Evolutionary conservation across 306 rosid genomes (phyloP).

Genomic region (Leucaena leucocephala): DNA sequence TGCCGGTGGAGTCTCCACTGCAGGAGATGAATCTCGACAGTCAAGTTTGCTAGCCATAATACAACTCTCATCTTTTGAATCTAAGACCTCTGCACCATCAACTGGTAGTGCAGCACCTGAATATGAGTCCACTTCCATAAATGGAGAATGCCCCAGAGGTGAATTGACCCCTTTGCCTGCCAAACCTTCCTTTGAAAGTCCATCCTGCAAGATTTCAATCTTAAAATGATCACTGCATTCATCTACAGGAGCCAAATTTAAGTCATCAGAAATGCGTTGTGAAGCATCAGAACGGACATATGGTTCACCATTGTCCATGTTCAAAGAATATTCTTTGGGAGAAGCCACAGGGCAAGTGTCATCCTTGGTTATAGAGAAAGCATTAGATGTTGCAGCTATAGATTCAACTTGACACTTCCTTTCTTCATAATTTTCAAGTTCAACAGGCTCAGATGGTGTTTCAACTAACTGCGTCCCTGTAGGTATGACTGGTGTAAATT

Average conservation of each 20-base stretch:
- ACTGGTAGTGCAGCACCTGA: constrained; percentile 35
- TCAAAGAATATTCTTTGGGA: constrained; percentile 43
- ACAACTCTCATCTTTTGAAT: constrained; percentile 41
- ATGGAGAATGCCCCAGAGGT: constrained; percentile 41
- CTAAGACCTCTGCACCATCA: constrained; percentile 36
- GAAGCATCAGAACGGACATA: constrained; percentile 44
- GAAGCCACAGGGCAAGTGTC: constrained; percentile 40
- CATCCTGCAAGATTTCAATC: constrained; percentile 40
- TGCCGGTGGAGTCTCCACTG: constrained; percentile 34
- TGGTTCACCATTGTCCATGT: constrained; percentile 43
- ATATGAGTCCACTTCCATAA: constrained; percentile 41
- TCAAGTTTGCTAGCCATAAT: constrained; percentile 35
- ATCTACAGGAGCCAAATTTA: constrained; percentile 44
- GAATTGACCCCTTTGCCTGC: constrained; percentile 41
- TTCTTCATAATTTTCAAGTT: constrained; percentile 39
- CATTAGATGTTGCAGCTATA: constrained; percentile 36
- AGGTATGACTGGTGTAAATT: constrained; percentile 35
- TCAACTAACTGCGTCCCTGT: constrained; percentile 46
- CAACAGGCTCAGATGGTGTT: constrained; percentile 42
- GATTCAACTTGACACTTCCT: constrained; percentile 42
- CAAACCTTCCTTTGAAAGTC: constrained; percentile 38
- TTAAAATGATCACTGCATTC: constrained; percentile 35
- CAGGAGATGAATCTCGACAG: constrained; percentile 41
- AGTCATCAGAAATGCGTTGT: constrained; percentile 43
- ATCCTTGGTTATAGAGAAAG: constrained; percentile 39